Percentiles rank a stretch among this genome's conserved stretches.
Evolutionary conservation across 2,329 filamentous ascomycete species (phyloP).

Genomic region (Fonsecaea multimorphosa): DNA sequence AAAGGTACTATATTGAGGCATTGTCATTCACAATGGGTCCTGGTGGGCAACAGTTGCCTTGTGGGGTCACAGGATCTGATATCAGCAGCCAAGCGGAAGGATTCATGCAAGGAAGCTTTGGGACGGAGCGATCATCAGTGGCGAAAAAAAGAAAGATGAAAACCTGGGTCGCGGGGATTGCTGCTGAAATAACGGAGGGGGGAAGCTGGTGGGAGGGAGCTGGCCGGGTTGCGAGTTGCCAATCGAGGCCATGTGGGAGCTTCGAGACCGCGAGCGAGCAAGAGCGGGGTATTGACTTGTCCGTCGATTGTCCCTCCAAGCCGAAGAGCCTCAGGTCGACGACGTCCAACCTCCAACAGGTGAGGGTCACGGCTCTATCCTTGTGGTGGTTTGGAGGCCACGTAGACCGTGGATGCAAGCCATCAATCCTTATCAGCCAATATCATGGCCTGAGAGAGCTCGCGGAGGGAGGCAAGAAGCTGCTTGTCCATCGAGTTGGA

Average conservation of each 20-base stretch:
- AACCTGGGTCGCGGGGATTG: constrained; percentile 7
- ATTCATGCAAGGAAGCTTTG: constrained; percentile 18
- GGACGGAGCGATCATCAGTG: constrained; percentile 21
- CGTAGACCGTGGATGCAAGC: constrained; percentile 20
- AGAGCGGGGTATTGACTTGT: constrained; percentile 26
- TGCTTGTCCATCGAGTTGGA: constrained; percentile 5
- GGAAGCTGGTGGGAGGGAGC: constrained; percentile 8
- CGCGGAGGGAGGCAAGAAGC: constrained; percentile 7
- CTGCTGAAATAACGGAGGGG: constrained; percentile 18
- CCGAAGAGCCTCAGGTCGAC: constrained; percentile 30
- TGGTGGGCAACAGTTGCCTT: neutral
- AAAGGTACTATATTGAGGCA: constrained; percentile 18
- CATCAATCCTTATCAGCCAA: constrained; percentile 27
- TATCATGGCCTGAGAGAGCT: constrained; percentile 12
- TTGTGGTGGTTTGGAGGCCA: constrained; percentile 8
- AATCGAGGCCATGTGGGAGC: constrained; percentile 18
- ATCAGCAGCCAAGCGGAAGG: neutral
- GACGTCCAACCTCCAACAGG: constrained; percentile 21
- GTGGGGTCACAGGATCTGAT: constrained; percentile 9
- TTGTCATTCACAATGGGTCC: constrained; percentile 11
- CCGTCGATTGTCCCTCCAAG: constrained; percentile 14
- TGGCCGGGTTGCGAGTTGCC: neutral
- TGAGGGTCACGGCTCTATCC: constrained; percentile 14
- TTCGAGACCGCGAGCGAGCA: constrained; percentile 14
- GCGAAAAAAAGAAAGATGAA: constrained; percentile 24